Evolutionary conservation across 2,329 filamentous ascomycete genomes (phyloP).

Genomic region (Raffaelea albimanens): DNA sequence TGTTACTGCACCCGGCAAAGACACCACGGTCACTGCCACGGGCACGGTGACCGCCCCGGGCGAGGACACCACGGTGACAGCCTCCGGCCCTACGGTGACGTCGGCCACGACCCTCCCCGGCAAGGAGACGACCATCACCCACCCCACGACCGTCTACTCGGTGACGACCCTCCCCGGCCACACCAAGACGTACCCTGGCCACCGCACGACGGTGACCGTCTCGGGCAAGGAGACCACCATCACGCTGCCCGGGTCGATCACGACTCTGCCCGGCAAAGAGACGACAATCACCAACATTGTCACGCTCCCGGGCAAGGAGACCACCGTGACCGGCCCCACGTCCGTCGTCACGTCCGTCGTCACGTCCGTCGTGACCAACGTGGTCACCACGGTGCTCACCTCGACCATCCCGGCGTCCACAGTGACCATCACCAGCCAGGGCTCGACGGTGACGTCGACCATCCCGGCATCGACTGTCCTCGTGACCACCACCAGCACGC

Average conservation of each 20-base stretch:
- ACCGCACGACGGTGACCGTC: neutral
- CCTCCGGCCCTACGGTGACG: neutral
- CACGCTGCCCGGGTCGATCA: constrained; percentile 9
- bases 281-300: neutral
- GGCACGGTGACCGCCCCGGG: constrained; percentile 10
- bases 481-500: constrained; percentile 10
- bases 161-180: neutral
- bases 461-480: constrained; percentile 7
- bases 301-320: neutral
- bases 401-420: constrained; percentile 8
- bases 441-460: constrained; percentile 6
- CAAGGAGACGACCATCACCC: neutral
- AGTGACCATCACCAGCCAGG: constrained; percentile 6
- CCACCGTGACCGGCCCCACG: constrained; percentile 2
- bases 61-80: neutral
- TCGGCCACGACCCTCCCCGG: constrained; percentile 2
- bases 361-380: constrained; percentile 14
- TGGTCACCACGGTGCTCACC: constrained; percentile 10
- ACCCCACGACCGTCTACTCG: neutral
- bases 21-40: constrained; percentile 11
- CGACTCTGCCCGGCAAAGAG: neutral
- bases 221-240: neutral
- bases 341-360: constrained; percentile 6
- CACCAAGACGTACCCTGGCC: constrained; percentile 12
- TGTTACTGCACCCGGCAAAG: constrained; percentile 8